Conservation (phyloP, 1,284 basidiomycete genomes). For the Ustilago lituana region DNA sequence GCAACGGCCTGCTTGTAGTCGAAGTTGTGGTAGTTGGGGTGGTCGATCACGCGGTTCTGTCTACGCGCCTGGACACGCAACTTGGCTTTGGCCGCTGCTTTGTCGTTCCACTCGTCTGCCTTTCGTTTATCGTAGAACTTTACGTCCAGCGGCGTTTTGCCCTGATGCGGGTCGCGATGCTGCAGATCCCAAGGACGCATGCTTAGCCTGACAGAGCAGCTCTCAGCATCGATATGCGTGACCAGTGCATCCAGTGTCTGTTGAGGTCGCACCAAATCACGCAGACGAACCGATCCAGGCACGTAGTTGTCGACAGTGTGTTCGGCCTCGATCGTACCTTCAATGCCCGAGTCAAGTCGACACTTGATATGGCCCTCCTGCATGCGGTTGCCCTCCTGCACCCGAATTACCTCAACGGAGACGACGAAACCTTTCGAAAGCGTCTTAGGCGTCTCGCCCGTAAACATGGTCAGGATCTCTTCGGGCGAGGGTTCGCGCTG, state of each 20-base stretch:
- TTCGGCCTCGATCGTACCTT: constrained; percentile 63
- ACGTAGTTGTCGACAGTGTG: constrained; percentile 52
- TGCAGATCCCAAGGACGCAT: constrained; percentile 77
- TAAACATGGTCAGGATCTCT: constrained; percentile 93
- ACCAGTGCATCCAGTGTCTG: constrained; percentile 85
- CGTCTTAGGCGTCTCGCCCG: constrained; percentile 86
- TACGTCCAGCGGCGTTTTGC: constrained; percentile 74
- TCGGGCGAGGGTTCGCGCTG: constrained; percentile 78
- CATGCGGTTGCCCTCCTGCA: constrained; percentile 59
- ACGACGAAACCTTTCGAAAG: constrained; percentile 83
- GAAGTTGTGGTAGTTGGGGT: constrained; percentile 98
- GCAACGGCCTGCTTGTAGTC: constrained; percentile 89
- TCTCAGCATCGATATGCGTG: constrained; percentile 75
- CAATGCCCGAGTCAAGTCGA: constrained; percentile 87
- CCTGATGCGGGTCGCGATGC: constrained; percentile 75
- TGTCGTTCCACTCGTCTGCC: constrained; percentile 77
- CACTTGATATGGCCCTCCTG: constrained; percentile 70
- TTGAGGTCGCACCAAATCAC: constrained; percentile 68
- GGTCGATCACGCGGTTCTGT: constrained; percentile 82
- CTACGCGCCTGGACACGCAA: constrained; percentile 77
- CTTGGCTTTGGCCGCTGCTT: constrained; percentile 83
- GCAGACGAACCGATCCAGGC: constrained; percentile 48
- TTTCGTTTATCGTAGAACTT: constrained; percentile 77
- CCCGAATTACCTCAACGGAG: constrained; percentile 79
- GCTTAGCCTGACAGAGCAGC: constrained; percentile 81